phyloP scores from a whole-genome alignment of 2,329 filamentous ascomycete species.

The Rutstroemia sp. region DNA sequence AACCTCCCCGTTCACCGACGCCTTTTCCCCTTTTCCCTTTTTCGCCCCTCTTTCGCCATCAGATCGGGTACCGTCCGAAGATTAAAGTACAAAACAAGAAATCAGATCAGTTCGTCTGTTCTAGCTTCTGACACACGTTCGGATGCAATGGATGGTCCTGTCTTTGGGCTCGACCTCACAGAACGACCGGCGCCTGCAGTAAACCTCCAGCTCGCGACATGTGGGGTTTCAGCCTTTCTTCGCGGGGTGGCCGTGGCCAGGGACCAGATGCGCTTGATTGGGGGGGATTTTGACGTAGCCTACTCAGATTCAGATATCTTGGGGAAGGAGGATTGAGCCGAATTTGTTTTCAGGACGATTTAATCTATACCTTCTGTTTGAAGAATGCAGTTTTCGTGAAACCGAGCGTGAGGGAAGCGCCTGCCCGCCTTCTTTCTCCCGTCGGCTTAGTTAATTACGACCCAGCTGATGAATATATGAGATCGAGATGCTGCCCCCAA shows the following conservation, averaged over 20 bases:
- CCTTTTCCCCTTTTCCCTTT: not conserved
- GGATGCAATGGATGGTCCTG: not conserved
- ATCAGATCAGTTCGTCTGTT: not conserved
- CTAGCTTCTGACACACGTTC: not conserved
- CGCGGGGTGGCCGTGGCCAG: too few relatives aligned
- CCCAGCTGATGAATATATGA: not conserved
- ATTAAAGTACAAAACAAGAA: slow-evolving; percentile 1
- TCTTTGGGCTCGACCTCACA: too few relatives aligned
- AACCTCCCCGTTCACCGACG: not conserved
- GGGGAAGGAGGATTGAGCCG: too few relatives aligned
- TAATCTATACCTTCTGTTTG: too few relatives aligned
- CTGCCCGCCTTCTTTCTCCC: too few relatives aligned
- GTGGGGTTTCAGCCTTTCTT: slow-evolving; percentile 1
- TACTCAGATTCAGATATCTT: too few relatives aligned
- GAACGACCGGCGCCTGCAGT: too few relatives aligned
- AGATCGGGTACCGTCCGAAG: not conserved
- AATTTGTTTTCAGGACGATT: too few relatives aligned
- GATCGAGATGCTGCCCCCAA: not conserved
- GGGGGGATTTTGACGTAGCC: too few relatives aligned
- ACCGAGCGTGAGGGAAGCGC: too few relatives aligned
- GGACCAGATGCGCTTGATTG: not conserved
- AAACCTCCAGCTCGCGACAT: not conserved
- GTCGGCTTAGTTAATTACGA: not conserved
- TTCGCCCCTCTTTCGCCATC: too few relatives aligned
- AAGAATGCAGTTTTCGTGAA: too few relatives aligned